These are phyloP conservation scores for Pseudogymnoascus sp. DNA, from an alignment of 2,329 filamentous ascomycete species.

Conservation along the genomic window DNA sequence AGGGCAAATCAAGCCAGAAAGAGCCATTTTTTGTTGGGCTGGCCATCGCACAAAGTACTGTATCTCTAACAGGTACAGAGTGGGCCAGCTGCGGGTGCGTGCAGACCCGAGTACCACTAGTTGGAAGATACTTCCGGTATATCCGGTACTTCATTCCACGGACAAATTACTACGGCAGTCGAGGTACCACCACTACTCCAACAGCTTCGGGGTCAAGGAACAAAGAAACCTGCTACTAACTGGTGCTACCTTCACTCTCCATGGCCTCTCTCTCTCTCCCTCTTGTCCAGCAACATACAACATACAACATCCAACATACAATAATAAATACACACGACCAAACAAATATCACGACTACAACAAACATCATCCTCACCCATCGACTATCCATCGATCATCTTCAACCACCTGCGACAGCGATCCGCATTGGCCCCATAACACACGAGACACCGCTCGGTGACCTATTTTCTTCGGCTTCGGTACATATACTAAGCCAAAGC, in stretches of 20 bases:
- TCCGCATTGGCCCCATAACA: conserved; percentile 1
- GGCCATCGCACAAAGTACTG: neutral
- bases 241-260: neutral
- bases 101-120: neutral
- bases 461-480: neutral
- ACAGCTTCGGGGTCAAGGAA: neutral
- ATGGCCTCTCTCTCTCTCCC: neutral
- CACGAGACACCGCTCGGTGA: conserved; percentile 1
- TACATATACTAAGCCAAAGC: neutral
- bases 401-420: neutral
- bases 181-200: neutral
- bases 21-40: neutral
- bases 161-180: neutral
- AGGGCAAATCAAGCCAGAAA: too few species aligned
- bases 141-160: neutral
- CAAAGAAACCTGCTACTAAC: too few species aligned
- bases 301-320: too few species aligned
- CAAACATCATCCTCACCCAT: neutral
- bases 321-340: neutral
- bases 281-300: too few species aligned
- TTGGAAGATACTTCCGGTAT: neutral
- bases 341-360: neutral
- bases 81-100: neutral
- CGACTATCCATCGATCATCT: neutral
- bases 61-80: neutral